Conservation (phyloP, 2,329 filamentous ascomycete species). For the Fusarium austroafricanum region DNA sequence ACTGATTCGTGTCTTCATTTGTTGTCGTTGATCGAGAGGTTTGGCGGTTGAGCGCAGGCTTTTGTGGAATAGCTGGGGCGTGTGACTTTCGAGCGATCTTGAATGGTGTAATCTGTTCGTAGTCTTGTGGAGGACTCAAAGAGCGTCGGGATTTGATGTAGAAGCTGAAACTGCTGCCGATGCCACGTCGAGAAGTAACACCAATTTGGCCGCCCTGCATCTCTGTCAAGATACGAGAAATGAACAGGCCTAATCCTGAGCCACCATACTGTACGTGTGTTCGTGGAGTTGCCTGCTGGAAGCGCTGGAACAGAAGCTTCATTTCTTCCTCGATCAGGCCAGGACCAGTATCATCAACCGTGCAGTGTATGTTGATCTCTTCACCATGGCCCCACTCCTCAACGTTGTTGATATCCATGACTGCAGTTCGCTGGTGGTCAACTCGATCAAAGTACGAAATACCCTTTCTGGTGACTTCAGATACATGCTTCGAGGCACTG, state of each 20-base stretch:
- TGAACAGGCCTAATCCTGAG: conserved; percentile 78
- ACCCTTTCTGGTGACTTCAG: conserved; percentile 54
- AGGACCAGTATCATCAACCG: conserved; percentile 78
- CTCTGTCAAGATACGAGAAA: conserved; percentile 79
- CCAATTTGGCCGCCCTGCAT: conserved; percentile 83
- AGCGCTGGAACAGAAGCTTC: conserved; percentile 74
- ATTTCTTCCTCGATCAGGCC: conserved; percentile 73
- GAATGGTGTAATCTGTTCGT: conserved; percentile 52
- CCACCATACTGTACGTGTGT: conserved; percentile 80
- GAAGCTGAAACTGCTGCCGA: conserved; percentile 81
- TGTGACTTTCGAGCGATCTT: conserved; percentile 50
- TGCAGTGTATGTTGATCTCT: conserved; percentile 77
- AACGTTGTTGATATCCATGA: conserved; percentile 61
- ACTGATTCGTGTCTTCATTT: conserved; percentile 43
- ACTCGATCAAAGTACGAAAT: conserved; percentile 62
- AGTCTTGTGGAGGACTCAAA: conserved; percentile 53
- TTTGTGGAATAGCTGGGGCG: conserved; percentile 27
- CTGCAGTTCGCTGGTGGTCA: conserved; percentile 50
- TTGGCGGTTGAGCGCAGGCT: conserved; percentile 36
- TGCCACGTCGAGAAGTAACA: conserved; percentile 73
- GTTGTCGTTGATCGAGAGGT: conserved; percentile 15
- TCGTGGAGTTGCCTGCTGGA: conserved; percentile 74
- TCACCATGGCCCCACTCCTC: conserved; percentile 79
- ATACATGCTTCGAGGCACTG: conserved; percentile 68
- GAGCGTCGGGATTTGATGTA: conserved; percentile 77